Evolutionary conservation across 495 filamentous ascomycete genomes (phyloP).

Genomic region (Parmelia sp.): DNA sequence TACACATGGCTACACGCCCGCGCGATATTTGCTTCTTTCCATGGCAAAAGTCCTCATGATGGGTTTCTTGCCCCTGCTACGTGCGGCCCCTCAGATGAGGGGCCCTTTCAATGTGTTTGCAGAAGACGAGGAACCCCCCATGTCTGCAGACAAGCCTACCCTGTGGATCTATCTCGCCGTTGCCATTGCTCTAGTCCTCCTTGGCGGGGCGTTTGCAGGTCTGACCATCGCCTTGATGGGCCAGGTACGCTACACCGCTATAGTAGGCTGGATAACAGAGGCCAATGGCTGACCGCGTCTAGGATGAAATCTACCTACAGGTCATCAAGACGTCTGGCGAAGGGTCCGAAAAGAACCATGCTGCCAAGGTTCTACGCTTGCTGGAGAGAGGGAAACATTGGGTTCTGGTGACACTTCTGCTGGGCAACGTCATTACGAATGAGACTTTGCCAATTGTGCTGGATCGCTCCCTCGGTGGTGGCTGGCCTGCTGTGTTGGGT

Average conservation of each 20-base stretch:
- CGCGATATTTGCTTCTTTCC: slow-evolving; percentile 41
- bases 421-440: slow-evolving; percentile 97
- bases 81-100: slow-evolving; percentile 35
- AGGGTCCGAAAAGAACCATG: slow-evolving; percentile 71
- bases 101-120: slow-evolving; percentile 16
- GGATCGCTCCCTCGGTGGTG: slow-evolving; percentile 87
- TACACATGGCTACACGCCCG: slow-evolving; percentile 32
- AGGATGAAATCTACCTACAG: slow-evolving; percentile 95
- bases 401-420: slow-evolving; percentile 91
- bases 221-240: slow-evolving; percentile 82
- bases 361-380: slow-evolving; percentile 69
- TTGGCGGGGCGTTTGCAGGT: slow-evolving; percentile 92
- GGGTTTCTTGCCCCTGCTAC: slow-evolving; percentile 39
- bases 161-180: slow-evolving; percentile 67
- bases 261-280: too few relatives aligned
- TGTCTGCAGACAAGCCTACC: slow-evolving; percentile 46
- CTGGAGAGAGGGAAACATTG: slow-evolving; percentile 91
- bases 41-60: slow-evolving; percentile 44
- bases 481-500: slow-evolving; percentile 87
- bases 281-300: background rate
- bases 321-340: slow-evolving; percentile 86
- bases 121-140: slow-evolving; percentile 30
- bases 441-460: slow-evolving; percentile 94
- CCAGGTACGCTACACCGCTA: slow-evolving; percentile 31
- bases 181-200: slow-evolving; percentile 67